Base-by-base conservation (phyloP, 768 basidiomycete genomes). In the Psilocybe sp. region DNA sequence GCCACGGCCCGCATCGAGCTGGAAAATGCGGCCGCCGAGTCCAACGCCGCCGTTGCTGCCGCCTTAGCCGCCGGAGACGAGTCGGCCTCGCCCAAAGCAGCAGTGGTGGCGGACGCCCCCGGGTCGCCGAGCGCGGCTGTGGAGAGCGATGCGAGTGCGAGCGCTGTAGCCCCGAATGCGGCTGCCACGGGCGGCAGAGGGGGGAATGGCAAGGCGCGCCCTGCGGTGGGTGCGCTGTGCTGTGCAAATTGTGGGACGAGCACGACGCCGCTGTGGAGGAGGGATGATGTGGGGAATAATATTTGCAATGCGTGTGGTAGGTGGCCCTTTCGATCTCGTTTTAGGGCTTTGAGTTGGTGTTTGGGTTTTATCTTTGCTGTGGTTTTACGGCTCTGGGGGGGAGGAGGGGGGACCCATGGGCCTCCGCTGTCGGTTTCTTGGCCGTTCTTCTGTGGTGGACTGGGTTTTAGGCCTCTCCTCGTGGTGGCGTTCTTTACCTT, bases 291-390 rank as follows among this genome's bases (percentile, higher is more conserved):
- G 37, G 92, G 92, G 49, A 93, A 93, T 68, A 92, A 92, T 65
- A 92, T 93, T 52, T 95, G 92, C 69, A 95, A 95, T 72, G 92
- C 92, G 46, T 95, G 92, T 69, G 92, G 92, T 94, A 70, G 64
- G 92, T 83, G 72, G 70, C 28, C 40, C 53, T 59, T 50, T 61
- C 41, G 56, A 23, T 38, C 43, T 51, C 47, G 39, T 40, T 44
- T 34, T 36, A 4, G 23, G 23, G 23, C 7, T 28, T 28, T 28
- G 7, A 7, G 23, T 28, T 28, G 3, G 3, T 4, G 23, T 28
- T 28, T 28, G 3, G 23, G 23, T 28, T 28, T 28, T 28, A 28
- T 28, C 23, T 28, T 28, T 28, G 23, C 7, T 28, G 3, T 28
- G 4, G 4, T 28, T 28, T 28, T 28, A 7, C 4, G 23, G 7